These are phyloP conservation scores for Ustilago loliicola DNA, from an alignment of 1,284 basidiomycete genomes.

Conservation along the genomic window DNA sequence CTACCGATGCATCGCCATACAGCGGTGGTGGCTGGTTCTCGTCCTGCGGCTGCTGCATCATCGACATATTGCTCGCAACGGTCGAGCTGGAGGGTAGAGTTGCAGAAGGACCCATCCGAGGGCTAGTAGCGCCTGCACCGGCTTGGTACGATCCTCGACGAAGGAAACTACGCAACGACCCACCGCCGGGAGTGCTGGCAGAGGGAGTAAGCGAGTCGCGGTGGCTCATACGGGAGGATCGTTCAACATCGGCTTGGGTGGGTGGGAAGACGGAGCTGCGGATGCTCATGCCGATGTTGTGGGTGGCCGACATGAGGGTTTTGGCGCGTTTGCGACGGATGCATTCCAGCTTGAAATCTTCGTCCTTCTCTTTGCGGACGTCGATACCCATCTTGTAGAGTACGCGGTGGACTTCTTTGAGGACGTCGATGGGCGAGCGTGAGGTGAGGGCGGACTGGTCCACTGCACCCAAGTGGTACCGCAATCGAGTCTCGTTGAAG, in stretches of 20 bases:
- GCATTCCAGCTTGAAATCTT: conserved; percentile 74
- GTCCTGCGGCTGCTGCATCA: conserved; percentile 37
- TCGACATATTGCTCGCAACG: conserved; percentile 15
- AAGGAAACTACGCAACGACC: conserved; percentile 60
- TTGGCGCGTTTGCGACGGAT: conserved; percentile 64
- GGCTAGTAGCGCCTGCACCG: conserved; percentile 15
- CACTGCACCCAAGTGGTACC: conserved; percentile 90
- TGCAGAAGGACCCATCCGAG: conserved; percentile 13
- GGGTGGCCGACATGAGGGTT: conserved; percentile 62
- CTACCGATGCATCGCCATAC: conserved; percentile 62
- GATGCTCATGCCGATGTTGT: conserved; percentile 61
- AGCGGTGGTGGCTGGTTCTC: conserved; percentile 59
- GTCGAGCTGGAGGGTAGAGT: conserved; percentile 28
- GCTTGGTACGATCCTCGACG: conserved; percentile 51
- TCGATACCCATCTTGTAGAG: conserved; percentile 92
- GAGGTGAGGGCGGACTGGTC: conserved; percentile 92
- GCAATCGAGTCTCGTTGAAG: conserved; percentile 76
- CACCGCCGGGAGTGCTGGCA: conserved; percentile 38
- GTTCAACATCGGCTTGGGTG: conserved; percentile 62
- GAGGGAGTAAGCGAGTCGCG: conserved; percentile 37
- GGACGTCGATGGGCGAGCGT: conserved; percentile 84
- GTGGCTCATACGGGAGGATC: conserved; percentile 46
- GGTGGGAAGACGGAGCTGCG: conserved; percentile 65
- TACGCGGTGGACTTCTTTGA: conserved; percentile 83
- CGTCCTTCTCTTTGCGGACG: conserved; percentile 83